Conservation (phyloP, 768 basidiomycete genomes). For the Tricholoma terreum region DNA sequence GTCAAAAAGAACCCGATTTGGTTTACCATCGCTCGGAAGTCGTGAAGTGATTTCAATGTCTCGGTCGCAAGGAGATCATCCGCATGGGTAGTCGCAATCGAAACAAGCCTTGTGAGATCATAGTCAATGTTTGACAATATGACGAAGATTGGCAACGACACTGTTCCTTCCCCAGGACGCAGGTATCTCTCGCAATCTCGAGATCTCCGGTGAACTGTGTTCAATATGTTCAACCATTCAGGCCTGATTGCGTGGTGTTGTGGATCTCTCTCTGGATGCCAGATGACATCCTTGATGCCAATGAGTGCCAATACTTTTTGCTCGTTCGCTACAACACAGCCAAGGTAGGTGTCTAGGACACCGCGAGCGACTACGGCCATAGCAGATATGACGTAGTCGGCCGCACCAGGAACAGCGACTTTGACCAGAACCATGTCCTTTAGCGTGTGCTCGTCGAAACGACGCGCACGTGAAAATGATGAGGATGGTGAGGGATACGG, state of each 20-base stretch:
- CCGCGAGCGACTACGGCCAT: conserved; percentile 29
- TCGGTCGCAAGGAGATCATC: conserved; percentile 17
- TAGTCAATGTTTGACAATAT: background rate
- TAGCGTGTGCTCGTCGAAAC: conserved; percentile 35
- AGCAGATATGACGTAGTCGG: conserved; percentile 27
- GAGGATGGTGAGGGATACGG: conserved; percentile 7
- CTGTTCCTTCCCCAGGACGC: conserved; percentile 1
- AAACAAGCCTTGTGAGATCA: conserved; percentile 17
- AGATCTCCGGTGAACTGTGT: background rate
- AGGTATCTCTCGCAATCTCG: conserved; percentile 1
- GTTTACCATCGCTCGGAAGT: conserved; percentile 25
- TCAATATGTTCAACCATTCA: background rate
- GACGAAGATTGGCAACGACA: conserved; percentile 2
- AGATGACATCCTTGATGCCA: conserved; percentile 9
- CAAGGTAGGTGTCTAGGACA: conserved; percentile 32
- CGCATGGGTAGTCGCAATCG: conserved; percentile 4
- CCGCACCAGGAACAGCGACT: conserved; percentile 21
- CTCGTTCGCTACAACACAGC: conserved; percentile 22
- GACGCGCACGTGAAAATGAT: conserved; percentile 18
- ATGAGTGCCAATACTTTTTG: conserved; percentile 17
- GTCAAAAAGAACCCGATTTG: conserved; percentile 30
- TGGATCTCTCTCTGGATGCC: background rate
- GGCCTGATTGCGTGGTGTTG: background rate
- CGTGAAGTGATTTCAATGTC: conserved; percentile 18
- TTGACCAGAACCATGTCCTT: conserved; percentile 22